Evolutionary conservation across 176 grass and related monocot genomes (phyloP).

Genomic region (Saccharum officinarum): DNA sequence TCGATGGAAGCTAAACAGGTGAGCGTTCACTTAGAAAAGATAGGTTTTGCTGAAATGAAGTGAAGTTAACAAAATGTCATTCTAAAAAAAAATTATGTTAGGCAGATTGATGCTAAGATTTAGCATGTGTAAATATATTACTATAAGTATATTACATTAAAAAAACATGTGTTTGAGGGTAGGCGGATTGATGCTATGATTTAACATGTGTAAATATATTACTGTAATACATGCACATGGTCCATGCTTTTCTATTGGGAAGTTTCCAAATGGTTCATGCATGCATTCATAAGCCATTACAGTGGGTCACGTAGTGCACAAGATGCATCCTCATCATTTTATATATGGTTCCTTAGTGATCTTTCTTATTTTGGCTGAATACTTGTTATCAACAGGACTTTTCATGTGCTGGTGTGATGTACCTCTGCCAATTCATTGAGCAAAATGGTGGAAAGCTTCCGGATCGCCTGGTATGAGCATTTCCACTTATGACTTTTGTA

Average conservation of each 20-base stretch:
- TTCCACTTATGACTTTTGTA: background rate
- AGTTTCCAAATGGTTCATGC: background rate
- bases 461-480: slow-evolving; percentile 57
- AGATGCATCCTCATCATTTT: slow-evolving; percentile 11
- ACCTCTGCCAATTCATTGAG: slow-evolving; percentile 94
- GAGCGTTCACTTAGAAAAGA: slow-evolving; percentile 18
- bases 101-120: background rate
- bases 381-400: slow-evolving; percentile 63
- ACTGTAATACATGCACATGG: background rate
- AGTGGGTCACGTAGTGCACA: background rate
- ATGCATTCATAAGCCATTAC: background rate
- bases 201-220: background rate
- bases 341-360: background rate
- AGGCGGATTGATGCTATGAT: background rate
- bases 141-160: background rate
- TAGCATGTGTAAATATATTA: slow-evolving; percentile 1
- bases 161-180: background rate
- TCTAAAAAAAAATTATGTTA: background rate
- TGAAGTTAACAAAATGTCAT: background rate
- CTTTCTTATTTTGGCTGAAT: slow-evolving; percentile 19
- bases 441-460: slow-evolving; percentile 93
- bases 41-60: background rate
- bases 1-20: slow-evolving; percentile 94
- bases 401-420: slow-evolving; percentile 92
- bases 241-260: background rate